Evolutionary conservation across 108 stramenopile species (phyloP), one percentile per base, ranked within the genome.

Genomic region (Skeletonema tropicum): DNA sequence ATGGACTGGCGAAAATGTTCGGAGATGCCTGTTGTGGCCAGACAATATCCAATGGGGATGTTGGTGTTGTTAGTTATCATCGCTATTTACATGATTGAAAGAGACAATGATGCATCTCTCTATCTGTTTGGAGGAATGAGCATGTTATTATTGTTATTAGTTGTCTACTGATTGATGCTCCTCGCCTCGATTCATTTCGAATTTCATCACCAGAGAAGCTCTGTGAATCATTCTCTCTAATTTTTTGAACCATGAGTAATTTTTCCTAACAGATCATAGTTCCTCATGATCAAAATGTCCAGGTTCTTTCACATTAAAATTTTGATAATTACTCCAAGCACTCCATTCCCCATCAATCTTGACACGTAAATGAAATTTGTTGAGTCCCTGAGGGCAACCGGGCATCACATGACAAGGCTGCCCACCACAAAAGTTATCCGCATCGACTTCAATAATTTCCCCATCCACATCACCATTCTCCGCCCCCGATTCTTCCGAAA

Each of bases 1-100:
- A 82, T 60, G 80, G 80, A 9, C 65, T 82, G 17, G 31, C 80
- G 38, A 82, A 82, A 60, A 82, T 82, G 80, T 82, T 82, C 66
- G 80, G 75, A 0, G 80, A 82, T 66, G 75, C 75, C 0, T 76
- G 72, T 64, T 17, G 23, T 70, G 31, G 58, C 79, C 13, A 30
- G 45, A 19, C 21, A 41, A 6, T 72, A 76, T 76, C 75, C 75
- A 9, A 76, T n/a, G n/a, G n/a, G n/a, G n/a, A n/a, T n/a, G n/a
- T n/a, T n/a, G n/a, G n/a, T n/a, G n/a, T n/a, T n/a, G n/a, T n/a
- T n/a, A n/a, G n/a, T n/a, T n/a, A n/a, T n/a, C n/a, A n/a, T n/a
- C n/a, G n/a, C n/a, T n/a, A n/a, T n/a, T n/a, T n/a, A n/a, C n/a
- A n/a, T n/a, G n/a, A n/a, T n/a, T n/a, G n/a, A n/a, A n/a, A n/a